These are phyloP conservation scores for Lumnitzera racemosa DNA, from an alignment of 345 rosid genomes.

Conservation along the genomic window DNA sequence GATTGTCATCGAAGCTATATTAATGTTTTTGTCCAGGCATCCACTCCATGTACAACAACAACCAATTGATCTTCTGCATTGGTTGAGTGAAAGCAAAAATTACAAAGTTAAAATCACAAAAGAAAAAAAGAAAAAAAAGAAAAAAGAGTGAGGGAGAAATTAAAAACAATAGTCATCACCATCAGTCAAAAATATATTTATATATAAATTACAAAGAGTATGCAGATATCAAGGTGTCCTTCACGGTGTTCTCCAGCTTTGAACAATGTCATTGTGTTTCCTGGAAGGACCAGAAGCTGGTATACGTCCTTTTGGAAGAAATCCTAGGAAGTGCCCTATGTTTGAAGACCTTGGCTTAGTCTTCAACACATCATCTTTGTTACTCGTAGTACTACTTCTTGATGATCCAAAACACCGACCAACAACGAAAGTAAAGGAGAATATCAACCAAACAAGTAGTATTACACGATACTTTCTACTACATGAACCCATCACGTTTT, in stretches of 20 bases:
- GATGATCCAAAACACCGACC: background rate
- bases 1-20: too few relatives aligned
- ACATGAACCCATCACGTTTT: background rate
- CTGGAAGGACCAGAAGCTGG: slow-evolving; percentile 2
- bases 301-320: background rate
- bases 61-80: too few relatives aligned
- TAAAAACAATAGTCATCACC: too few relatives aligned
- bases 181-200: too few relatives aligned
- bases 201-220: too few relatives aligned
- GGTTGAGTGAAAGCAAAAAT: too few relatives aligned
- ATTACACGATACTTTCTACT: background rate
- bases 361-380: background rate
- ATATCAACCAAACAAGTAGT: background rate
- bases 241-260: background rate
- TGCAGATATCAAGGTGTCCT: background rate
- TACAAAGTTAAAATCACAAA: too few relatives aligned
- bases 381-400: background rate
- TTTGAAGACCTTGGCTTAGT: background rate
- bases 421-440: background rate
- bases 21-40: too few relatives aligned
- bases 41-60: too few relatives aligned
- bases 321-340: background rate
- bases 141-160: too few relatives aligned
- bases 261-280: slow-evolving; percentile 1
- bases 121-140: too few relatives aligned